These are phyloP conservation scores for Claviceps arundinis DNA, from an alignment of 2,329 filamentous ascomycete genomes.

Conservation along the genomic window DNA sequence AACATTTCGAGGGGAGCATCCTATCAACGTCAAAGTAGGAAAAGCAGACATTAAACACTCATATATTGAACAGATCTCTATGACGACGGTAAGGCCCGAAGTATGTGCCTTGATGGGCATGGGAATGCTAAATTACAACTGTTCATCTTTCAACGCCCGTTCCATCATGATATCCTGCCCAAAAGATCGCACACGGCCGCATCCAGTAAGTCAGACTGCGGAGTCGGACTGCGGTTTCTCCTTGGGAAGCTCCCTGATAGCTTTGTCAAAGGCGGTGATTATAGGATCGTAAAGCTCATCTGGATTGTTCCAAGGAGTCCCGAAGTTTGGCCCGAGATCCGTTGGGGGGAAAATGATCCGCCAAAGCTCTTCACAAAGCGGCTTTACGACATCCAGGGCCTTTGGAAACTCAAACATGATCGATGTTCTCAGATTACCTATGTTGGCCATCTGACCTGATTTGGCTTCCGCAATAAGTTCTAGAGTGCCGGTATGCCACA, in stretches of 20 bases:
- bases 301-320: constrained; percentile 3
- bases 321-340: constrained; percentile 1
- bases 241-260: not conserved
- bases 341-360: constrained; percentile 5
- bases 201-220: not conserved
- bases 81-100: no score
- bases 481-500: constrained; percentile 7
- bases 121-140: no score
- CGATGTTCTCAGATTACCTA: constrained; percentile 1
- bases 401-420: constrained; percentile 8
- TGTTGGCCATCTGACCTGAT: constrained; percentile 3
- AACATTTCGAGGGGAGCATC: no score
- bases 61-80: no score
- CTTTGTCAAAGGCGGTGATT: constrained; percentile 7
- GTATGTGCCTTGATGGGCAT: no score
- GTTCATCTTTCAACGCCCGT: no score
- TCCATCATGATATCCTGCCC: no score
- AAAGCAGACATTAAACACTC: no score
- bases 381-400: constrained; percentile 8
- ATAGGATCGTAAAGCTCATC: constrained; percentile 8
- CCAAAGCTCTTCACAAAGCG: constrained; percentile 8
- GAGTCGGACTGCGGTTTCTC: no score
- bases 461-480: constrained; percentile 4
- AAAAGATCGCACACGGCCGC: no score
- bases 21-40: no score